Base-by-base conservation (phyloP, 2,329 filamentous ascomycete genomes). In the Berkeleyomyces rouxiae region DNA sequence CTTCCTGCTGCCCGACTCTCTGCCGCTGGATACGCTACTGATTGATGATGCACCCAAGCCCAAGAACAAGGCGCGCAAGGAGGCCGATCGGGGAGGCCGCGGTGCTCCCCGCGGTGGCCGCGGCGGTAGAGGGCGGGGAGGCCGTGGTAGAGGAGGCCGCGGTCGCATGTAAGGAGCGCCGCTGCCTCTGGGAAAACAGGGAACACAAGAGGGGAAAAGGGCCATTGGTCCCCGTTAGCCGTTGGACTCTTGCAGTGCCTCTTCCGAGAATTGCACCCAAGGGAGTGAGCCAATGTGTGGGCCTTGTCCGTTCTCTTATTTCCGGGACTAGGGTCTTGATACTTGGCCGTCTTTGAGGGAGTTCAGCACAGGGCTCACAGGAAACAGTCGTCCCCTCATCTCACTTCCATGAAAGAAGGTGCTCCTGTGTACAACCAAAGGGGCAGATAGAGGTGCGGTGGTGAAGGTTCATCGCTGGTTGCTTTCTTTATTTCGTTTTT, bases 41-140 rank as follows among this genome's bases (percentile, higher is more conserved):
- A 90, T 99, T 69, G 93, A 99, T 73, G 93, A 99, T 76, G 85
- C 90, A 70, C 90, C 92, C 60, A 99, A 99, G 80, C 92, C 93
- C 66, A 97, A 97, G 87, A 99, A 99, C 78, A 99, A 99, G 84
- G 92, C 93, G 36, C 84, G 92, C 72, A 99, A 99, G 81, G 93
- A 97, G 77, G 81, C 80, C 40, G 82, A 83, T 64, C 78, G 85
- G 58, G 81, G 82, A 57, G 77, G 72, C 37, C 78, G 85, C 58
- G 81, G 82, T 43, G 58, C 53, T 77, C 72, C 53, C 7, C 74
- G 79, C 42, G 78, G 83, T 64, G 75, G 80, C 16, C 74, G 78
- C 23, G 73, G 80, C 39, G 77, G 79, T 40, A 72, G 79, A 59
- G 77, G 80, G 11, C 79, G 82, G 33, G 75, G 82, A 61, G 82